These are phyloP conservation scores for Coniella lustricola DNA, from an alignment of 2,329 filamentous ascomycete genomes.

Conservation along the genomic window DNA sequence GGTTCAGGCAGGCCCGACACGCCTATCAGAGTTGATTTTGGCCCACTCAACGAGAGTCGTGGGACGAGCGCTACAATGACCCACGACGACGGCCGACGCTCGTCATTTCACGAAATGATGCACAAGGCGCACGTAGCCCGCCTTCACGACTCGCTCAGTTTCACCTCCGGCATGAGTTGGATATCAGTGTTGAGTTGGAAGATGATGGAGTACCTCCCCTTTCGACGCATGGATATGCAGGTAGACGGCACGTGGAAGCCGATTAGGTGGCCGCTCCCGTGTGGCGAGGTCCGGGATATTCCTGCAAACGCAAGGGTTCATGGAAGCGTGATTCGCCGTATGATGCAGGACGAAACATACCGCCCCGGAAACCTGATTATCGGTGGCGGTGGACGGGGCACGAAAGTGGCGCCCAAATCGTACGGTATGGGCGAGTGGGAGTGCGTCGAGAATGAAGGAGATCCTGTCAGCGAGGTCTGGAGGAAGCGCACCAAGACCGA, in stretches of 20 bases:
- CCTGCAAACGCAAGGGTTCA: slow-evolving; percentile 65
- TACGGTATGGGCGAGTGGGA: slow-evolving; percentile 68
- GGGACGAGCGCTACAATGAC: neutral
- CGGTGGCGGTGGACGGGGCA: slow-evolving; percentile 68
- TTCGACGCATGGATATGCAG: slow-evolving; percentile 72
- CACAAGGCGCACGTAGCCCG: slow-evolving; percentile 45
- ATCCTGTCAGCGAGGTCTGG: slow-evolving; percentile 64
- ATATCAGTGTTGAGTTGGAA: slow-evolving; percentile 62
- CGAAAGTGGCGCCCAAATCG: slow-evolving; percentile 51
- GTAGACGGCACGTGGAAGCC: slow-evolving; percentile 69
- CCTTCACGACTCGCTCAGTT: slow-evolving; percentile 67
- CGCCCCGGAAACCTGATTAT: slow-evolving; percentile 74
- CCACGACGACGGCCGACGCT: slow-evolving; percentile 19
- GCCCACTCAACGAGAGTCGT: slow-evolving; percentile 5
- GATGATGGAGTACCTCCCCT: slow-evolving; percentile 75
- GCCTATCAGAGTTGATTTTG: neutral
- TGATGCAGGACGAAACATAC: slow-evolving; percentile 57
- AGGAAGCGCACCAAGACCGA: slow-evolving; percentile 27
- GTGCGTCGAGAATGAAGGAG: slow-evolving; percentile 55
- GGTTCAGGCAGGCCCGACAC: slow-evolving; percentile 21
- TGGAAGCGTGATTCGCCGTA: slow-evolving; percentile 64
- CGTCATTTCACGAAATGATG: slow-evolving; percentile 50
- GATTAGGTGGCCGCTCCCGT: slow-evolving; percentile 72
- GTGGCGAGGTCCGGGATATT: slow-evolving; percentile 71
- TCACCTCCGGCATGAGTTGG: slow-evolving; percentile 49